Base-by-base conservation (phyloP, 164 flowering plant genomes). In the Vitis rotundifolia region DNA sequence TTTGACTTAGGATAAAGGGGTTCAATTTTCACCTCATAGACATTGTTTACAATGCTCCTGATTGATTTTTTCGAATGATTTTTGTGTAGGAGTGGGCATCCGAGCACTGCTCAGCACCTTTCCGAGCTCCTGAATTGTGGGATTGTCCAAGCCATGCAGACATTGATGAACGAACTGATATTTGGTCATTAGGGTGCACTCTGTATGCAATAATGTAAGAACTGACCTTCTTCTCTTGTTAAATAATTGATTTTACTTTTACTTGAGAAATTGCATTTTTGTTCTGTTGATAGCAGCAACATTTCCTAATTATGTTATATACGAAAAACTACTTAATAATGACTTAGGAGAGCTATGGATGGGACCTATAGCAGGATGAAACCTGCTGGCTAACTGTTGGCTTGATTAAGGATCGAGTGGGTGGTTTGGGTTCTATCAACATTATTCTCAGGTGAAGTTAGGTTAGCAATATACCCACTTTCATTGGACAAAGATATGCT, bases 161-260 rank as follows among this genome's bases (percentile, higher is more conserved):
- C 71, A 86, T 95, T 66, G 99, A 95, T 73, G 99, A 90, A 80
- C 90, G 98, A 80, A 91, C 98, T 65, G 99, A 95, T 81, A 82
- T 95, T 75, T 95, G 99, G 99, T 91, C 98, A 44, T 79, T 95
- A 13, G 99, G 99, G 63, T 95, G 98, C 86, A 93, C 99, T 53
- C 74, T 93, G 49, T 95, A 87, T 82, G 98, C 97, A 72, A 89
- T 87, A 73, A 93, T 95, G 99, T 95, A 71, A 90, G 99, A 13
- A 69, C 44, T 57, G 8, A 48, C 49, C 29, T 51, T 71, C 55
- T 22, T 72, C 13, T 28, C 29, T 68, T 60, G 31, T 44, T 77
- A 3, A 52, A 37, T 54, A 26, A 11, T 9, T 16, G 3, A 28
- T 7, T 0, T 9, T 54, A 19, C 8, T n/a, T 6, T 9, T 64